phyloP scores from a whole-genome alignment of 2,329 filamentous ascomycete species.

The Diplodia corticola region DNA sequence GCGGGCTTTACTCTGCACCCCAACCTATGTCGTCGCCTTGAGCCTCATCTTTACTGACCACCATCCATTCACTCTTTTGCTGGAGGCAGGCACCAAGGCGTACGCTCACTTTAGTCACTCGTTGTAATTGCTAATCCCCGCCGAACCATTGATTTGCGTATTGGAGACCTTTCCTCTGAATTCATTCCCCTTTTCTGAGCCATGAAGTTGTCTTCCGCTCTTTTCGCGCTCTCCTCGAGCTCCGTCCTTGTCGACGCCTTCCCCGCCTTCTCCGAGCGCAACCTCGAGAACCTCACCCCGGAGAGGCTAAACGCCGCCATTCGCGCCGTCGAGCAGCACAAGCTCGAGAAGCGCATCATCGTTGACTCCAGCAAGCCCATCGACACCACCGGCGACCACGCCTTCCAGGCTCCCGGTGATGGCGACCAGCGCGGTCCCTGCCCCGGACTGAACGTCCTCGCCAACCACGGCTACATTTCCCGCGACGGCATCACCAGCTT shows the following conservation, averaged over 20 bases:
- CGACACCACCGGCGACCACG: conserved; percentile 21
- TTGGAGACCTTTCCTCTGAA: neutral
- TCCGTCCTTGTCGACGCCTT: conserved; percentile 25
- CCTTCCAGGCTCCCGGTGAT: conserved; percentile 19
- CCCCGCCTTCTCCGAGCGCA: conserved; percentile 23
- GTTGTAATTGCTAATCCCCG: conserved; percentile 11
- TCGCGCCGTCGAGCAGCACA: conserved; percentile 24
- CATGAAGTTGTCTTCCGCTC: conserved; percentile 27
- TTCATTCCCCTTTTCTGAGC: neutral
- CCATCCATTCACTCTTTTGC: conserved; percentile 21
- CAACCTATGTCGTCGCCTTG: conserved; percentile 1
- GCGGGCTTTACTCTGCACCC: neutral
- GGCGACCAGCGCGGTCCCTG: conserved; percentile 33
- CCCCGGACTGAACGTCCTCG: conserved; percentile 37
- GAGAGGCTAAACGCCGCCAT: conserved; percentile 27
- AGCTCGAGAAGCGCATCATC: conserved; percentile 25
- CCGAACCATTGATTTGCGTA: neutral
- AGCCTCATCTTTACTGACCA: conserved; percentile 13
- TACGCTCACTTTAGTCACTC: conserved; percentile 20
- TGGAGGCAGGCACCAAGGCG: neutral
- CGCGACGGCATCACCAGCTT: conserved; percentile 25
- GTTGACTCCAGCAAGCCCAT: conserved; percentile 5
- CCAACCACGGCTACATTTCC: conserved; percentile 39
- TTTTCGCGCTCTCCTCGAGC: conserved; percentile 25
- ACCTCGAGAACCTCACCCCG: conserved; percentile 23